phyloP scores from a whole-genome alignment of 148 eudicot species.

The Nyssa sinensis region DNA sequence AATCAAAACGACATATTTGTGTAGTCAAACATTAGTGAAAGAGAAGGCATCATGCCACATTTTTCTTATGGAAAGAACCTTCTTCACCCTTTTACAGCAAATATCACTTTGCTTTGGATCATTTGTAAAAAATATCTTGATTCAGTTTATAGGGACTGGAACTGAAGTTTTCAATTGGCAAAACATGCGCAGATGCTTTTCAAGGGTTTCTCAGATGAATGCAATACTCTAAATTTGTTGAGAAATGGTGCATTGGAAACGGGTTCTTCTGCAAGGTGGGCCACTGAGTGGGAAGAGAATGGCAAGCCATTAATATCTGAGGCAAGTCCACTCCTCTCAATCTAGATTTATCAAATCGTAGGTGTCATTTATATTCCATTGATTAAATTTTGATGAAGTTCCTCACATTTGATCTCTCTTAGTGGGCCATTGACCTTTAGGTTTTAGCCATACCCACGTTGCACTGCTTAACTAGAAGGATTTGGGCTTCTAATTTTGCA shows the following conservation, averaged over 20 bases:
- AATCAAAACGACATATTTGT: too few relatives aligned
- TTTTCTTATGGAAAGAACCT: neutral
- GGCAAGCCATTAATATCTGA: conserved; percentile 71
- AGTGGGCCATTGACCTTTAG: neutral
- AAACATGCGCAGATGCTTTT: conserved; percentile 63
- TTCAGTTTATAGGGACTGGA: neutral
- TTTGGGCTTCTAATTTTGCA: conserved; percentile 21
- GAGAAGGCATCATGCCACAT: neutral
- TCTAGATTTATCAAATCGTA: neutral
- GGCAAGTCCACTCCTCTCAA: conserved; percentile 34
- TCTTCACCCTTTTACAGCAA: neutral
- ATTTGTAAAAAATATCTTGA: neutral
- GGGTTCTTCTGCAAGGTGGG: conserved; percentile 72
- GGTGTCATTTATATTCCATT: neutral
- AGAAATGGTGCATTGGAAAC: conserved; percentile 62
- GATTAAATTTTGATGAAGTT: neutral
- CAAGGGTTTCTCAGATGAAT: conserved; percentile 69
- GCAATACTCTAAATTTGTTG: conserved; percentile 49
- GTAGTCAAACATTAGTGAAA: neutral
- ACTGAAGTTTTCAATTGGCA: neutral
- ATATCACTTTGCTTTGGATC: neutral
- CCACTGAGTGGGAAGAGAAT: conserved; percentile 80
- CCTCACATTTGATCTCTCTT: neutral
- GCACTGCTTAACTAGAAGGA: neutral
- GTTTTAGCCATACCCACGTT: neutral